phyloP scores from a whole-genome alignment of 176 grass and related monocot species.

The Cenchrus purpureus region DNA sequence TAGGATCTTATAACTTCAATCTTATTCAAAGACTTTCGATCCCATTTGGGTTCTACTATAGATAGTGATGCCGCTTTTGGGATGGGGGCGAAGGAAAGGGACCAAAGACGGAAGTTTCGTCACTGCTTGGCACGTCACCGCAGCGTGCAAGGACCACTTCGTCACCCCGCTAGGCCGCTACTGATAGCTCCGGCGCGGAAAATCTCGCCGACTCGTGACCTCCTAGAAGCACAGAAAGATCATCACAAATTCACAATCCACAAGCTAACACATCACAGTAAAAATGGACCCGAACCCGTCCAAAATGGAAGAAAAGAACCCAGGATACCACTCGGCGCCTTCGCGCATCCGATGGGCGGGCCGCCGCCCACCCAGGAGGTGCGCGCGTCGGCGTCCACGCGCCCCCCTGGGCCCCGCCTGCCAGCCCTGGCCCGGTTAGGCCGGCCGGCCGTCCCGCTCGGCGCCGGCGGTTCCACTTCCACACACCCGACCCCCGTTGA shows the following conservation, averaged over 20 bases:
- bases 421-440: slow-evolving; percentile 12
- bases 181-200: not conserved
- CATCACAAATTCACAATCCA: not conserved
- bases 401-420: no score
- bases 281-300: not conserved
- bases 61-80: not conserved
- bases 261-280: no score
- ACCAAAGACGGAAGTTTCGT: not conserved
- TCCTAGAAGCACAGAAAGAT: not conserved
- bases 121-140: no score
- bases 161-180: not conserved
- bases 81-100: not conserved
- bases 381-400: not conserved
- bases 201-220: not conserved
- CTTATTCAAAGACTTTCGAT: no score
- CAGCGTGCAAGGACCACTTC: not conserved
- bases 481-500: not conserved
- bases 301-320: not conserved
- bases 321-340: not conserved
- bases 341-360: not conserved
- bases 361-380: not conserved
- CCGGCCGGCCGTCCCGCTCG: slow-evolving; percentile 12
- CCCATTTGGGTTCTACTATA: no score
- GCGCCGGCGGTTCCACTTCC: slow-evolving; percentile 9
- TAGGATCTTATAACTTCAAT: no score